phyloP scores from a whole-genome alignment of 1,284 basidiomycete species.

The Marasmius fiardii region DNA sequence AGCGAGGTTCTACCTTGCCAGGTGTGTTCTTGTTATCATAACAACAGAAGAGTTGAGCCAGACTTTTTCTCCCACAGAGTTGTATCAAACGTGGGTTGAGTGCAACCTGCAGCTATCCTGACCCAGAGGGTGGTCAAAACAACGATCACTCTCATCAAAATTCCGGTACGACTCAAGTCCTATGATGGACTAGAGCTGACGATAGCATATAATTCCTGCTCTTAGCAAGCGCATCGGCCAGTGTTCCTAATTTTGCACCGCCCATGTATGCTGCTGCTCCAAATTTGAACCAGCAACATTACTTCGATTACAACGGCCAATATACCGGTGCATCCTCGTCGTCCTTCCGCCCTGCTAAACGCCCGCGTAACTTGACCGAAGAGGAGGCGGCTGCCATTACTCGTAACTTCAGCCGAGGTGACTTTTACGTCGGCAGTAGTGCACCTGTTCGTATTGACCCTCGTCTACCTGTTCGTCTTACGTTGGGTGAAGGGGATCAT shows the following conservation, averaged over 20 bases:
- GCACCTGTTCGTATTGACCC: constrained; percentile 78
- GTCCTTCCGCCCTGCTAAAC: constrained; percentile 71
- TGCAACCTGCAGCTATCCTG: constrained; percentile 66
- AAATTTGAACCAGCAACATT: constrained; percentile 63
- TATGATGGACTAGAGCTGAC: no score
- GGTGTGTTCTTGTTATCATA: constrained; percentile 35
- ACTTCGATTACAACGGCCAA: constrained; percentile 72
- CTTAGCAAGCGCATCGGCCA: background rate
- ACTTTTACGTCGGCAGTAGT: constrained; percentile 74
- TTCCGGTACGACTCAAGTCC: background rate
- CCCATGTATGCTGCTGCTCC: constrained; percentile 46
- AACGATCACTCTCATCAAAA: constrained; percentile 35
- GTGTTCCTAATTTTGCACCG: constrained; percentile 35
- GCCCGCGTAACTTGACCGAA: constrained; percentile 71
- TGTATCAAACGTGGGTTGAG: constrained; percentile 75
- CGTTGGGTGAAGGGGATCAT: constrained; percentile 74
- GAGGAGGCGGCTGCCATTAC: constrained; percentile 78
- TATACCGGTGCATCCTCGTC: constrained; percentile 64
- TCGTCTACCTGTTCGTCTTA: constrained; percentile 68
- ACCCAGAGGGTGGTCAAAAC: constrained; percentile 55
- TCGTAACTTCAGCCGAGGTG: constrained; percentile 71
- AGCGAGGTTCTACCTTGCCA: constrained; percentile 77
- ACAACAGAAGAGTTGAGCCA: background rate
- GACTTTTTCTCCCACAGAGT: constrained; percentile 42
- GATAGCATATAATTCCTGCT: background rate